Percentiles rank a stretch among this genome's conserved stretches.
phyloP scores from a whole-genome alignment of 768 basidiomycete species.

The Lactifluus pinguis region DNA sequence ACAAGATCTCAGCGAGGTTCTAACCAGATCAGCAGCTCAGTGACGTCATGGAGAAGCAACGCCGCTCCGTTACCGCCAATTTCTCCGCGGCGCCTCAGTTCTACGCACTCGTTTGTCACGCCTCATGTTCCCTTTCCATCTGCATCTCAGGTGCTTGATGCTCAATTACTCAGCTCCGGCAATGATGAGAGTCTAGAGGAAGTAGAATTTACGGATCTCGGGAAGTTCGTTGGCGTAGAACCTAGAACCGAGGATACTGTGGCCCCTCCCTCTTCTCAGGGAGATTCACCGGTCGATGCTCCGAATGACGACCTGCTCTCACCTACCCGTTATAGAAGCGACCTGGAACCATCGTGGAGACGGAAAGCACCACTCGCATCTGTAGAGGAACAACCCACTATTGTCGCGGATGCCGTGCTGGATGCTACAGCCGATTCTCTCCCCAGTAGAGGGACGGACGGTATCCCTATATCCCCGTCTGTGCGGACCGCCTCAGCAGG shows the following conservation, averaged over 20 bases:
- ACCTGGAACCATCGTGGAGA: constrained; percentile 37
- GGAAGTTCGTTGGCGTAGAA: constrained; percentile 49
- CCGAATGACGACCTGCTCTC: constrained; percentile 34
- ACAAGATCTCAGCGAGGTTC: constrained; percentile 18
- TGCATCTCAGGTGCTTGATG: constrained; percentile 27
- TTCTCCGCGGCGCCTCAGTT: constrained; percentile 21
- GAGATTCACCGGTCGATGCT: constrained; percentile 18
- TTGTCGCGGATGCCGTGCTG: background rate
- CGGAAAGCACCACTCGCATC: constrained; percentile 22
- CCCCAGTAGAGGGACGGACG: background rate
- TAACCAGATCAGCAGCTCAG: constrained; percentile 23
- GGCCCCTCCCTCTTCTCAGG: constrained; percentile 3
- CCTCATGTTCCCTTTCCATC: constrained; percentile 26
- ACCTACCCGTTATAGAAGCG: constrained; percentile 24
- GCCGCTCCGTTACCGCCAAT: constrained; percentile 27
- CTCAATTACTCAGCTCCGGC: constrained; percentile 33
- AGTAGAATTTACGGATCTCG: constrained; percentile 75
- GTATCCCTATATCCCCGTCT: constrained; percentile 1
- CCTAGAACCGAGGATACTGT: constrained; percentile 17
- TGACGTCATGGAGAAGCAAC: constrained; percentile 62
- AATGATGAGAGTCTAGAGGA: constrained; percentile 61
- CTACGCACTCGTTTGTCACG: constrained; percentile 26
- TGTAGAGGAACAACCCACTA: constrained; percentile 9
- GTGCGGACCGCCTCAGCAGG: background rate
- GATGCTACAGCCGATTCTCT: constrained; percentile 3